Evolutionary conservation across 2,329 filamentous ascomycete species (phyloP).

Genomic region (Sordariomycetes sp.): DNA sequence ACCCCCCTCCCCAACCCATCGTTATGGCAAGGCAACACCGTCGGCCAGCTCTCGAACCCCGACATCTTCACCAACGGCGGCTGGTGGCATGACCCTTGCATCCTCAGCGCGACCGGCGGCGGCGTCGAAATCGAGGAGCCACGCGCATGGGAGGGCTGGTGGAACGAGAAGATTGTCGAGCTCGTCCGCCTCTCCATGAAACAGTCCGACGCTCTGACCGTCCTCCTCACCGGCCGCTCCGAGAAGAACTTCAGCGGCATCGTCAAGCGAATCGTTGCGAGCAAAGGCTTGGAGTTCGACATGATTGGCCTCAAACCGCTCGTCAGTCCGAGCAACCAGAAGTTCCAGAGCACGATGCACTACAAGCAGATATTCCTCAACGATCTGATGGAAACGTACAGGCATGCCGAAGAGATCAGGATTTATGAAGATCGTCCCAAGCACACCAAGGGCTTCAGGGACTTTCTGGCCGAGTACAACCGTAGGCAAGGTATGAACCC

Average conservation of each 20-base stretch:
- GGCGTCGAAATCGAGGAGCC: conserved; percentile 75
- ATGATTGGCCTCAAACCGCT: conserved; percentile 81
- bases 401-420: conserved; percentile 70
- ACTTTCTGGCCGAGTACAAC: conserved; percentile 78
- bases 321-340: conserved; percentile 70
- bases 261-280: conserved; percentile 69
- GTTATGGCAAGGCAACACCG: conserved; percentile 72
- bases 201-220: conserved; percentile 75
- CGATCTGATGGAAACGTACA: conserved; percentile 79
- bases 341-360: conserved; percentile 72
- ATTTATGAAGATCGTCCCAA: conserved; percentile 59
- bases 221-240: conserved; percentile 79
- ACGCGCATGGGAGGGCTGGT: conserved; percentile 84
- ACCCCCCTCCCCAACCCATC: conserved; percentile 84
- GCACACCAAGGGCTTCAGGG: conserved; percentile 72
- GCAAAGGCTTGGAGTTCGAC: conserved; percentile 78
- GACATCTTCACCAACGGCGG: conserved; percentile 75
- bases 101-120: conserved; percentile 78
- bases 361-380: conserved; percentile 87
- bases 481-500: conserved; percentile 35
- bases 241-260: conserved; percentile 71
- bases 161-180: conserved; percentile 85
- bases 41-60: conserved; percentile 66
- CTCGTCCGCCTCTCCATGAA: conserved; percentile 73
- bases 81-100: conserved; percentile 93